Conservation (phyloP, 108 stramenopile genomes). For the Skeletonema menzelii region DNA sequence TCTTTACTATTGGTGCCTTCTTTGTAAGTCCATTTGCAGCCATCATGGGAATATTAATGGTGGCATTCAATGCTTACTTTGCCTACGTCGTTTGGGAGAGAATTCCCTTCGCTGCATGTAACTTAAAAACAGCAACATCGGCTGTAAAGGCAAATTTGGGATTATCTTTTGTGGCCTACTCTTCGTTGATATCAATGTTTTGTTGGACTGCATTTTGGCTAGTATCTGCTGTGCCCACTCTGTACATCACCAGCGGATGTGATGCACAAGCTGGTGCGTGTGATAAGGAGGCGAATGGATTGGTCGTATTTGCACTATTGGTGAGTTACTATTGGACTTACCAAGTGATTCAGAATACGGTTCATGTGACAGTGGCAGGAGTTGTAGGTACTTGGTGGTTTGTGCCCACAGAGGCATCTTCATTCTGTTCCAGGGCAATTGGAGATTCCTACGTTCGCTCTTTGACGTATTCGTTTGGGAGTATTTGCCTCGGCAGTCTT, state of each 20-base stretch:
- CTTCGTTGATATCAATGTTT: conserved; percentile 49
- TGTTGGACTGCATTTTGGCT: conserved; percentile 69
- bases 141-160: conserved; percentile 72
- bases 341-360: conserved; percentile 81
- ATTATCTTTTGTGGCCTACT: conserved; percentile 61
- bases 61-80: conserved; percentile 48
- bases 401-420: conserved; percentile 55
- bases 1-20: conserved; percentile 34
- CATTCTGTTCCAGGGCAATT: conserved; percentile 67
- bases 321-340: conserved; percentile 78
- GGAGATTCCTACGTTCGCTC: conserved; percentile 53
- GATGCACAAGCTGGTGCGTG: conserved; percentile 51
- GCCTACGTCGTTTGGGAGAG: conserved; percentile 67
- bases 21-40: conserved; percentile 45
- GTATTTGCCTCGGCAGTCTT: conserved; percentile 64
- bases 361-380: conserved; percentile 81
- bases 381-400: conserved; percentile 93
- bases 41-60: conserved; percentile 48
- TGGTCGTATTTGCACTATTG: conserved; percentile 59
- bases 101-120: conserved; percentile 83
- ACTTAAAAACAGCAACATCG: conserved; percentile 67
- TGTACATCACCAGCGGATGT: conserved; percentile 52
- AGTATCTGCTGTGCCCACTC: conserved; percentile 48
- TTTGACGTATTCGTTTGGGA: conserved; percentile 81
- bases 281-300: conserved; percentile 31